A percentile compares a stretch with the other conserved stretches of the same genome.
Evolutionary conservation across 257 asterid species (phyloP).

Genomic region (Mentha longifolia): DNA sequence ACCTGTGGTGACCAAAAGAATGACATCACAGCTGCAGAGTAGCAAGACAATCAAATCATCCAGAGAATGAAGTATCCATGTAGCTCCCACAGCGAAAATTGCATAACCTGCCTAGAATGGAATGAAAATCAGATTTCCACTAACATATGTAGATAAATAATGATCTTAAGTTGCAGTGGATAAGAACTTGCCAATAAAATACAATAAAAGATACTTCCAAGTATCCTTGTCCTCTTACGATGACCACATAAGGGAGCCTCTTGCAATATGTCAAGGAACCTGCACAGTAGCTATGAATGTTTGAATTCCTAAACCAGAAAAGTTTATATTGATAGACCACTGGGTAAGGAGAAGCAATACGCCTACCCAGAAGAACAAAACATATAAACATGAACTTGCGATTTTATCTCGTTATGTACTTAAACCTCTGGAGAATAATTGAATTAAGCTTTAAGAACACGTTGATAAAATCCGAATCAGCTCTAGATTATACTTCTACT

Average conservation of each 20-base stretch:
- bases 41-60: slow-evolving; percentile 60
- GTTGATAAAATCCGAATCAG: not conserved
- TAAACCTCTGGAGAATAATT: not conserved
- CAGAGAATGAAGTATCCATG: slow-evolving; percentile 67
- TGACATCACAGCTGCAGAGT: slow-evolving; percentile 83
- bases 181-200: slow-evolving; percentile 77
- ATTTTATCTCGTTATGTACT: not conserved
- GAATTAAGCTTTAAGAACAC: slow-evolving; percentile 5
- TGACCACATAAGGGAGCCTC: slow-evolving; percentile 97
- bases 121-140: slow-evolving; percentile 43
- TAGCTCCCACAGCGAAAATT: slow-evolving; percentile 80
- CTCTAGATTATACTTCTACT: slow-evolving; percentile 7
- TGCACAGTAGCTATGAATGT: slow-evolving; percentile 37
- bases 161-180: slow-evolving; percentile 4
- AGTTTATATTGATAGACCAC: not conserved
- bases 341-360: not conserved
- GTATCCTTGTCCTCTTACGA: slow-evolving; percentile 75
- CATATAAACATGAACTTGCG: slow-evolving; percentile 8
- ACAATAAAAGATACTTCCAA: slow-evolving; percentile 83
- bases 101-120: slow-evolving; percentile 95
- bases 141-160: slow-evolving; percentile 21
- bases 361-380: not conserved
- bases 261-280: slow-evolving; percentile 91
- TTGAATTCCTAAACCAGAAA: slow-evolving; percentile 11
- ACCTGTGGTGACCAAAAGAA: slow-evolving; percentile 86